These are phyloP conservation scores for Eimeria necatrix DNA, from an alignment of 169 alveolate genomes.

Conservation along the genomic window DNA sequence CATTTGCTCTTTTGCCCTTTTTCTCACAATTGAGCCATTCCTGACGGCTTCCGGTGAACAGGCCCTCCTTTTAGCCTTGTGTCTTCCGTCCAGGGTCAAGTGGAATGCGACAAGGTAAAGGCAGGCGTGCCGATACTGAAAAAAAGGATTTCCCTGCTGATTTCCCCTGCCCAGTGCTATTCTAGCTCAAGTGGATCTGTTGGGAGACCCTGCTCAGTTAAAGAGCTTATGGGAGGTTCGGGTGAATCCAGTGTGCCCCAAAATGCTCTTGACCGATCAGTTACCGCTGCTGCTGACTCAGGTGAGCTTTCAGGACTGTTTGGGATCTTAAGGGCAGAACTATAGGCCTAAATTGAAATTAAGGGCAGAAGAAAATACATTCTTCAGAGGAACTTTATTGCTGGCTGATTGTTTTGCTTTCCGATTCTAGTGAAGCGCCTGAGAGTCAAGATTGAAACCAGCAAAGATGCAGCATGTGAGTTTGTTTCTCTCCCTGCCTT, in stretches of 20 bases:
- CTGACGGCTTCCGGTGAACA: too few relatives aligned
- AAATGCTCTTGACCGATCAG: conserved; percentile 57
- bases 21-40: too few relatives aligned
- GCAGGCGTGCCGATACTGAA: neutral
- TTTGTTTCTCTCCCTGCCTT: neutral
- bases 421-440: conserved; percentile 19
- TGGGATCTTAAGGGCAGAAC: too few relatives aligned
- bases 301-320: neutral
- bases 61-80: neutral
- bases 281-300: conserved; percentile 1
- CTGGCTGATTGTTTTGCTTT: neutral
- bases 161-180: neutral
- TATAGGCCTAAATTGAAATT: too few relatives aligned
- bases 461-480: conserved; percentile 33
- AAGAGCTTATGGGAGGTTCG: conserved; percentile 58
- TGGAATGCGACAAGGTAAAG: neutral
- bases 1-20: too few relatives aligned
- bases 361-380: too few relatives aligned
- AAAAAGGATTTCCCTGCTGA: neutral
- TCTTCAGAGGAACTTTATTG: neutral
- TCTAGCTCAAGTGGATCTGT: neutral
- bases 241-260: conserved; percentile 30
- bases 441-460: conserved; percentile 9
- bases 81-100: neutral
- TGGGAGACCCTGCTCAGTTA: conserved; percentile 31